Conservation (phyloP, 2,329 filamentous ascomycete genomes). For the Macrophomina pseudophaseolina region DNA sequence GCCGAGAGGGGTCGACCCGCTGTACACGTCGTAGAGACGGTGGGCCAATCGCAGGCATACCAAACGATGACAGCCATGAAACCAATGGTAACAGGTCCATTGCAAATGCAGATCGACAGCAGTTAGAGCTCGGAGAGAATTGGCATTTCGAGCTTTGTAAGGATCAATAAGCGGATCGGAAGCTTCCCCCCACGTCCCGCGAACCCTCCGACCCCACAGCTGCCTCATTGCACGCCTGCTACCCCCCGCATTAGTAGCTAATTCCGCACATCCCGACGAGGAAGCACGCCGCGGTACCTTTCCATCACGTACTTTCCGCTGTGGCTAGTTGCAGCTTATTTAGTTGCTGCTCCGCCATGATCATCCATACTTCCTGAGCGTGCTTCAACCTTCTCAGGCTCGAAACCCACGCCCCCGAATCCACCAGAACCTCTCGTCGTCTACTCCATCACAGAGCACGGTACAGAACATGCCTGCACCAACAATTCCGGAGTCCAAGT, state of each 20-base stretch:
- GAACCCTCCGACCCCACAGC: not conserved
- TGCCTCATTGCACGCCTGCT: not conserved
- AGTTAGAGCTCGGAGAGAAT: not conserved
- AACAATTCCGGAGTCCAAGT: conserved; percentile 37
- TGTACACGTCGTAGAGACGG: not conserved
- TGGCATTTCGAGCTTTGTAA: not conserved
- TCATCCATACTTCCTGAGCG: not conserved
- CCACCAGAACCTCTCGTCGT: not conserved
- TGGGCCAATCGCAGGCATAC: not conserved
- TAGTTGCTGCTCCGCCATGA: not conserved
- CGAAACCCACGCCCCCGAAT: not conserved
- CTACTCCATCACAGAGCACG: not conserved
- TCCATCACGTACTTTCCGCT: not conserved
- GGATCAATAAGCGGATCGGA: conserved; percentile 12
- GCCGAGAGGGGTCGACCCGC: not conserved
- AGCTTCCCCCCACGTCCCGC: conserved; percentile 5
- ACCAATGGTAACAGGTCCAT: not conserved
- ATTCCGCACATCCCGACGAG: conserved; percentile 6
- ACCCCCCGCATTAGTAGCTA: conserved; percentile 14
- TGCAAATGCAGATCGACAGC: not conserved
- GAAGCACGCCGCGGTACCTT: not conserved
- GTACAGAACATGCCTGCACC: conserved; percentile 32
- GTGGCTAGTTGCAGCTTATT: not conserved
- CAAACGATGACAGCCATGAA: not conserved
- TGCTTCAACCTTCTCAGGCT: not conserved